Base-by-base conservation (phyloP, 805 yeast genomes). In the Candida jianshihensis region DNA sequence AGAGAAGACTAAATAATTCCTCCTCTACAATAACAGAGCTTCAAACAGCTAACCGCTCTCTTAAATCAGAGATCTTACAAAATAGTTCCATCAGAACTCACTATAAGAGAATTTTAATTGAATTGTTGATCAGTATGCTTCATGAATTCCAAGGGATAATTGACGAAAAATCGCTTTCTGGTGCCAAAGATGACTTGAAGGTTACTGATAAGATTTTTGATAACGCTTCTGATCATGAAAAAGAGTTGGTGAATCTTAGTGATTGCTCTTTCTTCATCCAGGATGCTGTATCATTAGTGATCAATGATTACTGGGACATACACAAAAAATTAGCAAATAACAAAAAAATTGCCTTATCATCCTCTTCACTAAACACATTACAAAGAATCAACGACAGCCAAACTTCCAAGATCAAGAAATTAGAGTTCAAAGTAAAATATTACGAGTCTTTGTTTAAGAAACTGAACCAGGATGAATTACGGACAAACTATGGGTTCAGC, bases 61-160 rank as follows among this genome's bases (percentile, higher is more conserved):
- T 48, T 15, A 33, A 46, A 30, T 32, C 41, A 3, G 49, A 48
- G 2, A 16, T 37, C 5, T 16, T 43, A 22, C 27, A 35, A 10
- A 37, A n/a, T 19, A 33, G 41, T 3, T 35, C 34, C 6, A 19
- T 31, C 12, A 37, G 38, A 14, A 43, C 41, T 16, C 46, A 43
- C 20, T 20, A 46, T 10, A 40, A 41, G 21, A 30, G 44, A 14
- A 26, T 36, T 10, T 22, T 44, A 15, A 16, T 31, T 6, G 34
- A 31, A 9, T 30, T 43, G 5, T 35, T 35, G 5, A 29, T 35
- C 7, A 26, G 21, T 13, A 19, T 45, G 11, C 18, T 47, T 3
- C 29, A 33, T 19, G 38, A 38, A 8, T 37, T 48, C 19, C 46
- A 42, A 13, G 48, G 47, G 2, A 36, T 48, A 5, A 44, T 48